Percentiles rank a stretch among this genome's conserved stretches.
These are phyloP conservation scores for Mallotus nudiflorus DNA, from an alignment of 345 rosid species.

Conservation along the genomic window DNA sequence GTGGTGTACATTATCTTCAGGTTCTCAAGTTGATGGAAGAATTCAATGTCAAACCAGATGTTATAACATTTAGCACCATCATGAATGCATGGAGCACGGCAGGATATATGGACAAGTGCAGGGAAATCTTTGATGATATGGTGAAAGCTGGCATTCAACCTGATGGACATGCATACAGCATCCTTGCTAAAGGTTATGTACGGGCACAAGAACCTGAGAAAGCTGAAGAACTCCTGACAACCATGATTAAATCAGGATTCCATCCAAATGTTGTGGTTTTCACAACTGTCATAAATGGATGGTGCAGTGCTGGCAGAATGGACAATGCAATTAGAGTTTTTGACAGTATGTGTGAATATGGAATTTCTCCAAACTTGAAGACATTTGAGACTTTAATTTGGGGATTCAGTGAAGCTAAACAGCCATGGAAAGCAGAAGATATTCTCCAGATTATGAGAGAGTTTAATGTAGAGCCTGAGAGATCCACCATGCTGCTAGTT, in stretches of 20 bases:
- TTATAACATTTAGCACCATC: conserved; percentile 61
- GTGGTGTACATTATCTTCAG: conserved; percentile 33
- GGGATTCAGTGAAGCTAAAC: conserved; percentile 54
- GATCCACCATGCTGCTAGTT: conserved; percentile 47
- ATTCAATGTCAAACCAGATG: conserved; percentile 56
- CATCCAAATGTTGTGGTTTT: conserved; percentile 55
- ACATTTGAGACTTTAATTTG: conserved; percentile 58
- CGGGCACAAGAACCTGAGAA: conserved; percentile 54
- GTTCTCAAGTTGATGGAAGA: conserved; percentile 59
- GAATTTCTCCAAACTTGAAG: conserved; percentile 56
- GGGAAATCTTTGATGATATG: conserved; percentile 61
- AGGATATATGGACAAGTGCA: conserved; percentile 62
- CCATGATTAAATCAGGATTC: conserved; percentile 38
- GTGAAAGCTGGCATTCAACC: conserved; percentile 54
- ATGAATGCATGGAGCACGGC: conserved; percentile 80
- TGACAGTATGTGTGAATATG: conserved; percentile 51
- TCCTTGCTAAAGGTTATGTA: conserved; percentile 64
- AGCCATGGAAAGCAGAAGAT: conserved; percentile 73
- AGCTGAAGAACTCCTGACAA: conserved; percentile 52
- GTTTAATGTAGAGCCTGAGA: conserved; percentile 50
- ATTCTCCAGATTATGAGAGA: conserved; percentile 55
- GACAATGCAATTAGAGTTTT: conserved; percentile 49
- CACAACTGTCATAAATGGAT: conserved; percentile 61
- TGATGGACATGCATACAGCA: conserved; percentile 57
- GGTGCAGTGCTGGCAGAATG: conserved; percentile 58